These are phyloP conservation scores for Lactarius tabidus DNA, from an alignment of 768 basidiomycete species.

Conservation along the genomic window DNA sequence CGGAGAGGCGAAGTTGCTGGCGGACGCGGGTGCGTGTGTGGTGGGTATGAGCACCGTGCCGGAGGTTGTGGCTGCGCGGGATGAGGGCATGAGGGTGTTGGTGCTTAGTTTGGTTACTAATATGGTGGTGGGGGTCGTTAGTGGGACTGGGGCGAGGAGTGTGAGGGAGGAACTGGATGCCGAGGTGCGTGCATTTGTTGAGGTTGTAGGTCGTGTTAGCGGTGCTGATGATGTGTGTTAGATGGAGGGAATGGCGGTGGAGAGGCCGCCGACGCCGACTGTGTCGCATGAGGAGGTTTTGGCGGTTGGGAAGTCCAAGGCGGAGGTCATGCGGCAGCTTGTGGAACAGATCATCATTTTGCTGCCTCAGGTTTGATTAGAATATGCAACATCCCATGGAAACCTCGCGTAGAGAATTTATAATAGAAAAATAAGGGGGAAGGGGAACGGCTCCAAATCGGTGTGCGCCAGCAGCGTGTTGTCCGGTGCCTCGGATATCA, in stretches of 20 bases:
- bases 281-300: conserved; percentile 84
- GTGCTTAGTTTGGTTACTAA: conserved; percentile 87
- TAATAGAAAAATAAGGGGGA: no score
- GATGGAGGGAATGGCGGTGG: conserved; percentile 56
- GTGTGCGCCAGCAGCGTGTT: background rate
- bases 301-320: conserved; percentile 57
- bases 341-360: conserved; percentile 56
- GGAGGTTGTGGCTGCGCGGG: conserved; percentile 76
- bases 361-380: no score
- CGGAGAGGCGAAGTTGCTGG: conserved; percentile 77
- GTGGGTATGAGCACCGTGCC: conserved; percentile 94
- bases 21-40: conserved; percentile 76
- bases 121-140: conserved; percentile 60
- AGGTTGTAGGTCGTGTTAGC: background rate
- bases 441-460: background rate
- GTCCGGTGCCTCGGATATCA: conserved; percentile 4
- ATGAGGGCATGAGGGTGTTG: conserved; percentile 70
- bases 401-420: no score
- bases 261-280: conserved; percentile 39
- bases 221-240: conserved; percentile 29
- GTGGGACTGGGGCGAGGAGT: conserved; percentile 43
- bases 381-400: no score
- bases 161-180: conserved; percentile 34
- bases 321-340: conserved; percentile 64
- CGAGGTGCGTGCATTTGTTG: conserved; percentile 70